Evolutionary conservation across 208 protist species (phyloP).

Genomic region (Borovskyia barvae): DNA sequence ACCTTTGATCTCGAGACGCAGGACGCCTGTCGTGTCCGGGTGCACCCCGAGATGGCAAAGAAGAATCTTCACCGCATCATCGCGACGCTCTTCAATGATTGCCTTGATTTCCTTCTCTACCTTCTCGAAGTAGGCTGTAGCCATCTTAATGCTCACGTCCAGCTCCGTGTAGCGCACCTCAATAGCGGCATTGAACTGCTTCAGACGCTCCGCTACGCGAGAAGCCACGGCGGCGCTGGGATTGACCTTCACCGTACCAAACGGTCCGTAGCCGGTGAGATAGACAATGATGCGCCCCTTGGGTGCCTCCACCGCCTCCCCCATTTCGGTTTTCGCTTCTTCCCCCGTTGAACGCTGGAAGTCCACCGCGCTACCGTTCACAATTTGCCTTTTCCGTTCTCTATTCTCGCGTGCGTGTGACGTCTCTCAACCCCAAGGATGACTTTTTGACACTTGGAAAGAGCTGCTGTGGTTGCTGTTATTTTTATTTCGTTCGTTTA

Average conservation of each 20-base stretch:
- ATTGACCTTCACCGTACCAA: slow-evolving; percentile 53
- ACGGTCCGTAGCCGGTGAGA: slow-evolving; percentile 74
- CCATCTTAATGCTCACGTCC: slow-evolving; percentile 35
- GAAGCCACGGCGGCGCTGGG: slow-evolving; percentile 48
- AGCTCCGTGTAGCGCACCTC: slow-evolving; percentile 43
- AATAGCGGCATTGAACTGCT: slow-evolving; percentile 1
- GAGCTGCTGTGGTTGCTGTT: too few relatives aligned
- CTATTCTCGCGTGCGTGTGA: too few relatives aligned
- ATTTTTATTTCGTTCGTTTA: too few relatives aligned
- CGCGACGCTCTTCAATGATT: slow-evolving; percentile 14
- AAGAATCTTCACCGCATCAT: slow-evolving; percentile 22
- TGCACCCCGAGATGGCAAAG: slow-evolving; percentile 65
- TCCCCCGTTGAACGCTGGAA: too few relatives aligned
- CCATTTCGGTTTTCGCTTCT: too few relatives aligned
- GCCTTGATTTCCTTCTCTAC: slow-evolving; percentile 31
- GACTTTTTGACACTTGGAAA: too few relatives aligned
- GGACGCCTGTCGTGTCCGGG: slow-evolving; percentile 37
- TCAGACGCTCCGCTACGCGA: slow-evolving; percentile 28
- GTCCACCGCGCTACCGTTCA: too few relatives aligned
- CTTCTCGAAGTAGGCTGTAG: slow-evolving; percentile 39
- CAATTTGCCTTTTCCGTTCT: too few relatives aligned
- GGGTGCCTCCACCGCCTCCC: background rate
- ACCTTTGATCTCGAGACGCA: slow-evolving; percentile 56
- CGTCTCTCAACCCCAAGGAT: too few relatives aligned
- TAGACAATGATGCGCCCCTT: slow-evolving; percentile 29